Evolutionary conservation across 495 filamentous ascomycete species (phyloP), one percentile per base, ranked within the genome.

Genomic region (Annulohypoxylon nitens): DNA sequence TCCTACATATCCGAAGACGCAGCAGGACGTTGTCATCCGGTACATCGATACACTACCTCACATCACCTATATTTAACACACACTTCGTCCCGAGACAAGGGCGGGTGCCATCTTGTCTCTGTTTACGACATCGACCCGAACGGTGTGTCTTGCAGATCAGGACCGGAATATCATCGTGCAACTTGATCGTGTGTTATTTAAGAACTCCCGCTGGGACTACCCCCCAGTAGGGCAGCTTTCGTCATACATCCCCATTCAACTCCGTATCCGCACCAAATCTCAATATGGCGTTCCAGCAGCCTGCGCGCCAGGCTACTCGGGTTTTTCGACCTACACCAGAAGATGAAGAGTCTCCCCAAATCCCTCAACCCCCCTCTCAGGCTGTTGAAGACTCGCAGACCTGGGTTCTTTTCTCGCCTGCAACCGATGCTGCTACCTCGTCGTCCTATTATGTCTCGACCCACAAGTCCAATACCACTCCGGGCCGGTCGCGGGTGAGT

Each of bases 361-460:
- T 82, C 37, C 81, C 86, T 23, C 82, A 77, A 48, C 80, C 78
- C 59, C 78, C 71, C 68, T 77, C 62, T 71, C 80, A 69, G 36
- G 75, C 75, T 18, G 75, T 87, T 47, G 89, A 91, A 75, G 92
- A 97, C 58, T 89, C 93, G 3, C 90, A 94, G 78, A 95, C 97
- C 89, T 98, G 96, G 97, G 90, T 99, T 50, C 88, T 99, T 72
- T 99, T 99, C 82, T 93, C 93, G 10, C 94, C 94, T 3, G 84
- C 87, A 16, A 88, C 90, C 20, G 83, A 88, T 41, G 89, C 90
- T 6, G 86, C 83, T 25, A 88, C 88, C 51, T 86, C 89, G 41
- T 87, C 87, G 16, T 92, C 90, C 0, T 90, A 91, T 75, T 88
- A 91, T 10, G 90, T 88, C 63, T 94, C 93, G 20, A 90, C 92